These are phyloP conservation scores for Mycena galericulata DNA, from an alignment of 768 basidiomycete species.

Conservation along the genomic window DNA sequence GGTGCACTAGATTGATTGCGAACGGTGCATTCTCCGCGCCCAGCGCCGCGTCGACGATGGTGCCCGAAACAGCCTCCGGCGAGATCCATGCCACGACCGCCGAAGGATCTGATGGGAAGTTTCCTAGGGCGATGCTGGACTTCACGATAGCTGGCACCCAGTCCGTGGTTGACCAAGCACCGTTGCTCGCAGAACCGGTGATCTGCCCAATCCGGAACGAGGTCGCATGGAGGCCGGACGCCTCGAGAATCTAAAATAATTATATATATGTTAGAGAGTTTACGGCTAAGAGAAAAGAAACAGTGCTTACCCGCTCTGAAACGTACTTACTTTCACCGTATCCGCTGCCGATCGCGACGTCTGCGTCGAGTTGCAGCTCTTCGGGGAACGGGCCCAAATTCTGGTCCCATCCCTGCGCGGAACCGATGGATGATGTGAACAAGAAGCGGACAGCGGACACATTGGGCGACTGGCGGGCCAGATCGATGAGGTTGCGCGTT, in stretches of 20 bases:
- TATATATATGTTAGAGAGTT: constrained; percentile 8
- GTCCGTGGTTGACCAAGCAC: too few species aligned
- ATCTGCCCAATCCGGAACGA: constrained; percentile 43
- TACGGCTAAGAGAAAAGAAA: constrained; percentile 29
- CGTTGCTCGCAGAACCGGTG: constrained; percentile 39
- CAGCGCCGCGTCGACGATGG: constrained; percentile 49
- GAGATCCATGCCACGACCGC: constrained; percentile 51
- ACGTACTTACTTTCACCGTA: too few species aligned
- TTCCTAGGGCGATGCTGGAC: too few species aligned
- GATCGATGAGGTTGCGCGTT: constrained; percentile 55
- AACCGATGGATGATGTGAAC: constrained; percentile 53
- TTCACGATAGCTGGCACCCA: too few species aligned
- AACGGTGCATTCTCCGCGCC: constrained; percentile 30
- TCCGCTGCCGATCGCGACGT: too few species aligned
- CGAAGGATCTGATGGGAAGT: constrained; percentile 14
- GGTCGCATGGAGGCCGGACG: constrained; percentile 46
- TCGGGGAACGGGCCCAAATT: too few species aligned
- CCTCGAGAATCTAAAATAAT: constrained; percentile 45
- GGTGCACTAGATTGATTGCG: constrained; percentile 53
- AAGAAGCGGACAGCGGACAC: constrained; percentile 42
- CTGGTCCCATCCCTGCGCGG: constrained; percentile 42
- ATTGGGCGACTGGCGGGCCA: constrained; percentile 41
- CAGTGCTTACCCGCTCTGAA: constrained; percentile 41
- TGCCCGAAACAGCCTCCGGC: constrained; percentile 46
- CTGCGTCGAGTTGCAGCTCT: too few species aligned